Conservation (phyloP, 768 basidiomycete genomes). For the Mycena vulgaris region DNA sequence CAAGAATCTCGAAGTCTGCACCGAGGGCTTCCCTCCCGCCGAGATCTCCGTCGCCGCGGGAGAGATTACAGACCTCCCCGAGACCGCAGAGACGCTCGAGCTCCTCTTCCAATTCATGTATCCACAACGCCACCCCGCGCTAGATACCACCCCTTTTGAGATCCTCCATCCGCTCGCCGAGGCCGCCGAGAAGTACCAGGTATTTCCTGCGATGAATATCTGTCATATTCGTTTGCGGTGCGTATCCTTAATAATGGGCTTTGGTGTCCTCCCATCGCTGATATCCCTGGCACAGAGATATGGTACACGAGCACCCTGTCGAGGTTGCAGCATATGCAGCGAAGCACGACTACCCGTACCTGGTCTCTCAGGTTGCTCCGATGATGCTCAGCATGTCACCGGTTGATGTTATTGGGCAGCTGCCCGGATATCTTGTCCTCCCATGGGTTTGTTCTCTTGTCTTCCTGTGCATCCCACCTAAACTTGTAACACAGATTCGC, state of each 20-base stretch:
- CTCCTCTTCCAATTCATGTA: too few species aligned
- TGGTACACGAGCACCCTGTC: constrained; percentile 26
- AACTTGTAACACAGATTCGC: background rate
- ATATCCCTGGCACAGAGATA: background rate
- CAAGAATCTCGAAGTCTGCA: constrained; percentile 34
- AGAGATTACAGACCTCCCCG: too few species aligned
- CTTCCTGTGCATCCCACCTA: background rate
- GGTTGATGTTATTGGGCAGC: background rate
- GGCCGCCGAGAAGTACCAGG: constrained; percentile 38
- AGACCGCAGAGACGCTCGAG: too few species aligned
- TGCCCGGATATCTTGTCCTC: constrained; percentile 6
- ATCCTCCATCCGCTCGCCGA: constrained; percentile 29
- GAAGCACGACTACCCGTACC: constrained; percentile 26
- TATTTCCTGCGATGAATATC: constrained; percentile 36
- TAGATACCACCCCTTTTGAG: constrained; percentile 30
- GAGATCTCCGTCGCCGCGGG: too few species aligned
- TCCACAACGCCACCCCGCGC: constrained; percentile 38
- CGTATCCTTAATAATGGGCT: too few species aligned
- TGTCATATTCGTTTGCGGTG: constrained; percentile 19
- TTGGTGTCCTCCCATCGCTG: background rate
- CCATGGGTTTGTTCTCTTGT: background rate
- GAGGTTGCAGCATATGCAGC: constrained; percentile 11
- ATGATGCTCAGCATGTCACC: constrained; percentile 23
- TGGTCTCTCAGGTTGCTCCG: constrained; percentile 22
- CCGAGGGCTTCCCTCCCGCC: constrained; percentile 31